A percentile compares a stretch with the other conserved stretches of the same genome.
Conservation (phyloP, 192 early-diverging fungal genomes). For the Chytriomyces hyalinus region DNA sequence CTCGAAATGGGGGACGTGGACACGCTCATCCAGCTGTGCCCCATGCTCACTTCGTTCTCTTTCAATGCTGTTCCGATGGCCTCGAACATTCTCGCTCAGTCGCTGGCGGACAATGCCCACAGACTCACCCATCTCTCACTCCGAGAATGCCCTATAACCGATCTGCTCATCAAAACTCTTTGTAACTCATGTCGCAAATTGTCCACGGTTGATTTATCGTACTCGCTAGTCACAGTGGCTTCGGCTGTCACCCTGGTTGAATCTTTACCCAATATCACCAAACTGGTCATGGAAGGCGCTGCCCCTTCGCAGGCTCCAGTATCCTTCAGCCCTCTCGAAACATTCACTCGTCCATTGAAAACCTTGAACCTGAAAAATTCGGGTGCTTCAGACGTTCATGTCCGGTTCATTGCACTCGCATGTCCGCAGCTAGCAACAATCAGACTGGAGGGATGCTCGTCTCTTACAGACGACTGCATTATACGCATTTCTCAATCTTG, state of each 20-base stretch:
- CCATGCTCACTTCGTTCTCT: slow-evolving; percentile 16
- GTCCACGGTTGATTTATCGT: slow-evolving; percentile 36
- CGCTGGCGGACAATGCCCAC: slow-evolving; percentile 39
- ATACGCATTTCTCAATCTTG: slow-evolving; percentile 16
- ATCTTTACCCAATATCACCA: slow-evolving; percentile 16
- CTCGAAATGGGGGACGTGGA: slow-evolving; percentile 50
- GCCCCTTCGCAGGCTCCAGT: slow-evolving; percentile 2
- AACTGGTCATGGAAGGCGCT: slow-evolving; percentile 37
- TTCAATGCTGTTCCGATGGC: slow-evolving; percentile 31
- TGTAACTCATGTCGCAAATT: slow-evolving; percentile 20
- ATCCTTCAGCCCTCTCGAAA: neutral
- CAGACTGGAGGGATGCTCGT: slow-evolving; percentile 35
- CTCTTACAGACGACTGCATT: slow-evolving; percentile 35
- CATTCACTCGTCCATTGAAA: slow-evolving; percentile 16
- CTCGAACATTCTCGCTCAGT: slow-evolving; percentile 45
- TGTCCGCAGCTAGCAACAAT: slow-evolving; percentile 30
- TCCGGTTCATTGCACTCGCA: slow-evolving; percentile 20
- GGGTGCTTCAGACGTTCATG: slow-evolving; percentile 17
- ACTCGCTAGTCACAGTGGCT: slow-evolving; percentile 31
- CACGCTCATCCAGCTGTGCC: slow-evolving; percentile 45
- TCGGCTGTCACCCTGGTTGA: slow-evolving; percentile 24
- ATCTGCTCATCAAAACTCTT: slow-evolving; percentile 32
- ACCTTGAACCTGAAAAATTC: slow-evolving; percentile 34
- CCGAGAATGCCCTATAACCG: slow-evolving; percentile 43
- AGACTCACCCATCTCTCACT: slow-evolving; percentile 28